Base-by-base conservation (phyloP, 352 stramenopile species). In the Phytophthora sp. region DNA sequence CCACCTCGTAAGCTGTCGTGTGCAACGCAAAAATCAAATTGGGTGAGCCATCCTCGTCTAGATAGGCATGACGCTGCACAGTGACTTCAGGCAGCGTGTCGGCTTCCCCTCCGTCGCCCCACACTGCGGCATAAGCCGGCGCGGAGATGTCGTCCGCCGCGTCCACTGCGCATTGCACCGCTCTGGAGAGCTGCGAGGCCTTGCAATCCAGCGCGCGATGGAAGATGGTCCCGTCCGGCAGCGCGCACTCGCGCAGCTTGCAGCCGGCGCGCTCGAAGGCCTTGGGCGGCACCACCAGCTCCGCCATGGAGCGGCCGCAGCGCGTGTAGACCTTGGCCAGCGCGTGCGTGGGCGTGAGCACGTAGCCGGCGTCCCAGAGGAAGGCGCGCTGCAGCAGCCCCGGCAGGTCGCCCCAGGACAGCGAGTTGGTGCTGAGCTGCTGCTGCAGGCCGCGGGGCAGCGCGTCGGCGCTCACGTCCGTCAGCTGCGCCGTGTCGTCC, bases 301-400 rank as follows among this genome's bases (percentile, higher is more conserved):
- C 72, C 8, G 74, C 76, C 84, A 93, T 93, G 21, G 77, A 81
- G 27, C 82, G 80, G 0, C 72, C 72, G 50, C 76, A 88, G 24
- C 80, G 79, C 32, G 83, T 90, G 50, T 84, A 87, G n/a, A 91
- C 74, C 27, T 65, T 74, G 30, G 64, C 44, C 23, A 92, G 54
- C 8, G 44, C 10, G 20, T 68, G 56, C 20, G 70, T 50, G 15
- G 59, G 52, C 4, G 79, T 76, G 11, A 89, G 52, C 17, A 74
- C 80, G 60, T 85, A 93, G 31, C 84, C 84, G 0, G 70, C 68
- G 49, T 93, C 79, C 82, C 84, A 93, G 5, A 93, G 61, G 34
- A 93, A 55, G 5, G 82, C 81, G 12, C 79, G 76, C 43, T 93
- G 84, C 2, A 91, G 58, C 1, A 91, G 53, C 0, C 82, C 79